A percentile compares a stretch with the other conserved stretches of the same genome.
These are phyloP conservation scores for Pachyrhizus erosus DNA, from an alignment of 306 rosid species.

Conservation along the genomic window DNA sequence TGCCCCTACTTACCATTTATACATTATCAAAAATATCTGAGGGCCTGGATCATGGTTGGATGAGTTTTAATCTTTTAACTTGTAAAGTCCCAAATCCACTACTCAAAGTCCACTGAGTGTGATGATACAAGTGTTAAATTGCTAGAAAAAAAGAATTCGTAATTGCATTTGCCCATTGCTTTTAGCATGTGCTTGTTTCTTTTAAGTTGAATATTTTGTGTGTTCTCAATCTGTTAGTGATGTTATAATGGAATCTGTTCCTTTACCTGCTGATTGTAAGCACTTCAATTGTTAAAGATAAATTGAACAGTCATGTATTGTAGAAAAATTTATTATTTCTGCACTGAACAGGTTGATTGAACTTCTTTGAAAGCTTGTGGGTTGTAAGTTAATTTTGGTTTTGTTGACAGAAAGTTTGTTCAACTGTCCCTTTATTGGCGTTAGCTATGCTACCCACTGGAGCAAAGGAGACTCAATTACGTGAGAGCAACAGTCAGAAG, in stretches of 20 bases:
- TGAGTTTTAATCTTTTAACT: slow-evolving; percentile 4
- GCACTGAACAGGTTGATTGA: slow-evolving; percentile 43
- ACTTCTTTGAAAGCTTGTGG: slow-evolving; percentile 60
- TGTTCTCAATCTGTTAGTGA: slow-evolving; percentile 17
- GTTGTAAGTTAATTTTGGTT: slow-evolving; percentile 49
- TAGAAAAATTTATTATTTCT: not conserved
- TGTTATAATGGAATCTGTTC: not conserved
- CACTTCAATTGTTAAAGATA: slow-evolving; percentile 7
- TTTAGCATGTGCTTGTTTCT: not conserved
- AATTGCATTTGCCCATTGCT: slow-evolving; percentile 12
- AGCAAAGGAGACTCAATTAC: slow-evolving; percentile 86
- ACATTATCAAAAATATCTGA: not conserved
- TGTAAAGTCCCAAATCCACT: not conserved
- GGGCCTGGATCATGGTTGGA: not conserved
- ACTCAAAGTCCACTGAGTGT: slow-evolving; percentile 1
- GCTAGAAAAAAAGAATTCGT: not conserved
- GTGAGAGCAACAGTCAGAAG: slow-evolving; percentile 92
- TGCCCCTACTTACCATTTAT: not conserved
- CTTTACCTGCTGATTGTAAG: not conserved
- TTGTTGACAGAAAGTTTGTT: slow-evolving; percentile 58
- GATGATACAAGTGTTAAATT: not conserved
- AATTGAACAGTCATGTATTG: not conserved
- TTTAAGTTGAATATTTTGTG: not conserved
- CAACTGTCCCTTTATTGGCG: slow-evolving; percentile 55
- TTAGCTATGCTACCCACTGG: slow-evolving; percentile 97